Percentiles rank a stretch among this genome's conserved stretches.
phyloP scores from a whole-genome alignment of 2,329 filamentous ascomycete species.

The Pleurostoma richardsiae region DNA sequence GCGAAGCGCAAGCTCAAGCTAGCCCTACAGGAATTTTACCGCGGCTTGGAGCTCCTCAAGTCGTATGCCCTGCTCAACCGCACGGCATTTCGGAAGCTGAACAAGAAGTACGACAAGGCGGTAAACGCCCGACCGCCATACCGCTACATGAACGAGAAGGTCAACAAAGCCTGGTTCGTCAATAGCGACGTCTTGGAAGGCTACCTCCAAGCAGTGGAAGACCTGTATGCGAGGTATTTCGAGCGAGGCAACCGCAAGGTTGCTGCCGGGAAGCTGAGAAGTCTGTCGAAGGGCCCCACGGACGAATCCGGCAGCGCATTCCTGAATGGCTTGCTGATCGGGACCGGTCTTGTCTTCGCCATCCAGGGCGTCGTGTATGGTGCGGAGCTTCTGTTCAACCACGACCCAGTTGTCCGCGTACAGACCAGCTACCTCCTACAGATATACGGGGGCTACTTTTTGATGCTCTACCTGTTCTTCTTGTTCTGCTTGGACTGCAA shows the following conservation, averaged over 20 bases:
- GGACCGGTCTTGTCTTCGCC: slow-evolving; percentile 60
- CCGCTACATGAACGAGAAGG: slow-evolving; percentile 85
- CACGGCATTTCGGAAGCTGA: slow-evolving; percentile 93
- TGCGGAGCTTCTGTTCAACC: slow-evolving; percentile 42
- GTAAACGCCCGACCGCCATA: slow-evolving; percentile 71
- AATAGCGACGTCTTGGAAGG: slow-evolving; percentile 79
- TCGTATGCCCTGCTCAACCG: slow-evolving; percentile 86
- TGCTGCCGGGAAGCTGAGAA: slow-evolving; percentile 79
- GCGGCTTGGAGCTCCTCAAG: slow-evolving; percentile 85
- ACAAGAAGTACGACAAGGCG: slow-evolving; percentile 97
- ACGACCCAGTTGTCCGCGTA: slow-evolving; percentile 39
- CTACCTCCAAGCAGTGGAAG: slow-evolving; percentile 76
- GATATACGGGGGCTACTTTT: slow-evolving; percentile 89
- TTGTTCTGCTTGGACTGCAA: slow-evolving; percentile 84
- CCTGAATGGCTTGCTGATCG: slow-evolving; percentile 61
- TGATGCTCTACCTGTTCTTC: slow-evolving; percentile 73
- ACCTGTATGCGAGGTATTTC: slow-evolving; percentile 92
- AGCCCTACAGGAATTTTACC: slow-evolving; percentile 89
- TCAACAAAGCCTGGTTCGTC: slow-evolving; percentile 88
- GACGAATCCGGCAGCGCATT: slow-evolving; percentile 56
- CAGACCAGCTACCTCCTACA: slow-evolving; percentile 71
- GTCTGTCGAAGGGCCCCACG: slow-evolving; percentile 54
- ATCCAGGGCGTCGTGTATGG: slow-evolving; percentile 63
- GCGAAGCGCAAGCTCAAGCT: slow-evolving; percentile 90
- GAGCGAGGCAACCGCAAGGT: slow-evolving; percentile 91